Conservation (phyloP, 495 filamentous ascomycete genomes). For the Penicillium antarcticum region DNA sequence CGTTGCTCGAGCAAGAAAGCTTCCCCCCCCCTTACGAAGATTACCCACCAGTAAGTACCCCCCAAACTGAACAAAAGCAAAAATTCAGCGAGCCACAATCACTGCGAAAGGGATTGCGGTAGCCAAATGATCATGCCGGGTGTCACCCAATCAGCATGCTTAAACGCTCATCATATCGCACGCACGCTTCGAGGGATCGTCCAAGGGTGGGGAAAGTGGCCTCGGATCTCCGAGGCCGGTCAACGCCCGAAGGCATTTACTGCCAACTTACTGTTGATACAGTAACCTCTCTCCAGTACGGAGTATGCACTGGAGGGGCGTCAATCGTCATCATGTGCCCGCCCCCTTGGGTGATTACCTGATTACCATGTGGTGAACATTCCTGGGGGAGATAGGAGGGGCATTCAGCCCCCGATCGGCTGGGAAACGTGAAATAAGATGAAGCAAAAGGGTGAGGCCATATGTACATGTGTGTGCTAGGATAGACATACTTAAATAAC, state of each 20-base stretch:
- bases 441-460: background rate
- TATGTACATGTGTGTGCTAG: constrained; percentile 5
- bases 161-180: constrained; percentile 12
- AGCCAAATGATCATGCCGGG: constrained; percentile 18
- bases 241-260: constrained; percentile 11
- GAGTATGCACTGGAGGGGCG: background rate
- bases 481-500: constrained; percentile 3
- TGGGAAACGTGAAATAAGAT: background rate
- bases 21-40: constrained; percentile 7
- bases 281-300: background rate
- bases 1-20: background rate
- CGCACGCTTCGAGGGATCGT: constrained; percentile 15
- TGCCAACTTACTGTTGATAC: background rate
- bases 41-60: background rate
- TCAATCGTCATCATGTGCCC: constrained; percentile 12
- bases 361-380: constrained; percentile 15
- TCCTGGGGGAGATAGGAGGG: constrained; percentile 4
- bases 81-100: constrained; percentile 21
- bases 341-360: constrained; percentile 3
- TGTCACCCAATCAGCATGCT: constrained; percentile 16
- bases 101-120: constrained; percentile 16
- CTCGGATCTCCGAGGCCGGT: constrained; percentile 9
- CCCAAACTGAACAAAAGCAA: constrained; percentile 1
- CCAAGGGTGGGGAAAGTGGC: constrained; percentile 6
- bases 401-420: background rate